A percentile compares a stretch with the other conserved stretches of the same genome.
These are phyloP conservation scores for Xylaria hypoxylon DNA, from an alignment of 2,329 filamentous ascomycete species.

Conservation along the genomic window DNA sequence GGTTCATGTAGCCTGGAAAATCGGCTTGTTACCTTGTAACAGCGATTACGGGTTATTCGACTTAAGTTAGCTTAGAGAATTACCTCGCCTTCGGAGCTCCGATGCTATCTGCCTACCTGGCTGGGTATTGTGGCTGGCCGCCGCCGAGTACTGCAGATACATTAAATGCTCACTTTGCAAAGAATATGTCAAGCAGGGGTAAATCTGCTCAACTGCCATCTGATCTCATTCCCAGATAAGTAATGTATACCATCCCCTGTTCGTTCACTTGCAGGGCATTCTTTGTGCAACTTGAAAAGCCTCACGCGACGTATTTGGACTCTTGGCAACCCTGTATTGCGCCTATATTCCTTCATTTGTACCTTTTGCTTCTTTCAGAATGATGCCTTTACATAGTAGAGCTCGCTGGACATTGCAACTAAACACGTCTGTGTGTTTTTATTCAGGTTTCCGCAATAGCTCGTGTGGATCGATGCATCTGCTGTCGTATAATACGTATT, in stretches of 20 bases:
- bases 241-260: neutral
- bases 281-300: conserved; percentile 30
- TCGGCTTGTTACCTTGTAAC: neutral
- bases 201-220: conserved; percentile 12
- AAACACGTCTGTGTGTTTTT: neutral
- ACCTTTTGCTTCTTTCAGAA: conserved; percentile 7
- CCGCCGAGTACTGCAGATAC: conserved; percentile 45
- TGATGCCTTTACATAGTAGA: neutral
- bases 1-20: conserved; percentile 3
- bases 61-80: neutral
- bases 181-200: conserved; percentile 25
- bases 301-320: conserved; percentile 29
- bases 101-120: conserved; percentile 25
- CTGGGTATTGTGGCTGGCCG: conserved; percentile 38
- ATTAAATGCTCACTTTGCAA: no score
- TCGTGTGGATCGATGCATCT: conserved; percentile 1
- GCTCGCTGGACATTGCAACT: neutral
- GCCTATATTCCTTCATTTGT: conserved; percentile 4
- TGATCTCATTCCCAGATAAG: conserved; percentile 20
- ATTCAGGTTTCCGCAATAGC: neutral
- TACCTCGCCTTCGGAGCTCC: conserved; percentile 43
- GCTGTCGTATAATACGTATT: conserved; percentile 6
- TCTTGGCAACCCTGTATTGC: conserved; percentile 14
- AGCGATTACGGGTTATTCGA: neutral
- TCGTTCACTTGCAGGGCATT: conserved; percentile 3